These are phyloP conservation scores for Rhynchospora pubera DNA, from an alignment of 176 grass and related monocot genomes.

Conservation along the genomic window DNA sequence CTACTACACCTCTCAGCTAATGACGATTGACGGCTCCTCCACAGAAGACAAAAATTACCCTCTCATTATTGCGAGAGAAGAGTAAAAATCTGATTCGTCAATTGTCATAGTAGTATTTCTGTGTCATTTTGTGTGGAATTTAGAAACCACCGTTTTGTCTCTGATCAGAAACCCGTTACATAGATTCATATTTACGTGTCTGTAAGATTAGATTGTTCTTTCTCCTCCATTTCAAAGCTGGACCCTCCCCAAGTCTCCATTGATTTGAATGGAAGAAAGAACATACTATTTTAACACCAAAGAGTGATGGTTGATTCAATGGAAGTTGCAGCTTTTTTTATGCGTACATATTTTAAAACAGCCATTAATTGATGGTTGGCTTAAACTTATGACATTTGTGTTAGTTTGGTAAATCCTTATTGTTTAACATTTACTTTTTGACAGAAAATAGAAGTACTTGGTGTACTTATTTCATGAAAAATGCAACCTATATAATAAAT, in stretches of 20 bases:
- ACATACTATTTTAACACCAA: neutral
- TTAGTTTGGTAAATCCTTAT: too few species aligned
- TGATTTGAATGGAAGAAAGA: neutral
- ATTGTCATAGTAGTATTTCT: neutral
- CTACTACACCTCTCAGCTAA: neutral
- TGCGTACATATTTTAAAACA: neutral
- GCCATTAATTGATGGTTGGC: too few species aligned
- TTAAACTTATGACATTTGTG: too few species aligned
- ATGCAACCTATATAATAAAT: neutral
- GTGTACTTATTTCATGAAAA: neutral
- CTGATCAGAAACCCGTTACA: neutral
- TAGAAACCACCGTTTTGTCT: neutral
- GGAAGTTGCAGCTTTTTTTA: neutral
- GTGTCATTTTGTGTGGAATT: neutral
- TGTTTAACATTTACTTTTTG: neutral
- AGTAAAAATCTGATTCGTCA: neutral
- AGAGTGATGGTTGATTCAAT: neutral
- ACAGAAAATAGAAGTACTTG: neutral
- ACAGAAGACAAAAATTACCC: conserved; percentile 19
- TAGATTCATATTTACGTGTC: neutral
- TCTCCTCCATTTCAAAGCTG: neutral
- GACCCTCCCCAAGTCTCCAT: neutral
- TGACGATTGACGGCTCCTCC: neutral
- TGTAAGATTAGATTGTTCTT: neutral
- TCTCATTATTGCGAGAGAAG: neutral